phyloP scores from a whole-genome alignment of 805 yeast species.

The Blastobotrys robertii region DNA sequence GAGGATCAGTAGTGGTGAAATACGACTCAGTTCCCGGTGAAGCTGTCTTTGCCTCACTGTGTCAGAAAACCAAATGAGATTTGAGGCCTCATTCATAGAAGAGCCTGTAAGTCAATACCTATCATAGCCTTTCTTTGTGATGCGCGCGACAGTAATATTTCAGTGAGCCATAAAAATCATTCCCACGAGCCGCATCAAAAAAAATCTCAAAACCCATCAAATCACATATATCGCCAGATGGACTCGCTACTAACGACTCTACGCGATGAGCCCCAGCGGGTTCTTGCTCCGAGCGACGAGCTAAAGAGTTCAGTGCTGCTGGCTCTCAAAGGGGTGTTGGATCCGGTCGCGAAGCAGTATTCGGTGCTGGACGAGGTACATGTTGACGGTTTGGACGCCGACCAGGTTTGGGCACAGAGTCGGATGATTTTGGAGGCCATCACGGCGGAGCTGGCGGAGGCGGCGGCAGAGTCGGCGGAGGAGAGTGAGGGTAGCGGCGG shows the following conservation, averaged over 20 bases:
- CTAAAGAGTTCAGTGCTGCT: constrained; percentile 19
- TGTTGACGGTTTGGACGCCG: constrained; percentile 78
- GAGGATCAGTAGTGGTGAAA: too few relatives aligned
- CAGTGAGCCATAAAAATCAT: too few relatives aligned
- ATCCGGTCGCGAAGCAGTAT: constrained; percentile 42
- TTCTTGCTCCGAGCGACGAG: constrained; percentile 17
- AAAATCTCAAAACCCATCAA: background rate
- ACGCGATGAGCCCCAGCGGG: constrained; percentile 19
- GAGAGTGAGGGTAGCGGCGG: constrained; percentile 6
- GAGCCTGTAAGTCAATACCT: too few relatives aligned
- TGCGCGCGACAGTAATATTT: too few relatives aligned
- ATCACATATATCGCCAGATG: too few relatives aligned
- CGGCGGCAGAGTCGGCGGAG: too few relatives aligned
- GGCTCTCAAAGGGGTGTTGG: constrained; percentile 39
- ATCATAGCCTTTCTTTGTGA: too few relatives aligned
- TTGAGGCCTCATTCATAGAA: too few relatives aligned
- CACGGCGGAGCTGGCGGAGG: constrained; percentile 47
- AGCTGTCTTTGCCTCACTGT: too few relatives aligned
- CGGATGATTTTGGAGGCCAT: constrained; percentile 76
- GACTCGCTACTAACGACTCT: constrained; percentile 7
- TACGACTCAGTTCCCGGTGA: too few relatives aligned
- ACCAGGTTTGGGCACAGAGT: constrained; percentile 90
- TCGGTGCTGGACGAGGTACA: constrained; percentile 74
- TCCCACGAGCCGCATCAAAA: background rate
- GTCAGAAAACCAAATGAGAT: too few relatives aligned